phyloP scores from a whole-genome alignment of 2,329 filamentous ascomycete species.

The Pyrenochaeta sp. region DNA sequence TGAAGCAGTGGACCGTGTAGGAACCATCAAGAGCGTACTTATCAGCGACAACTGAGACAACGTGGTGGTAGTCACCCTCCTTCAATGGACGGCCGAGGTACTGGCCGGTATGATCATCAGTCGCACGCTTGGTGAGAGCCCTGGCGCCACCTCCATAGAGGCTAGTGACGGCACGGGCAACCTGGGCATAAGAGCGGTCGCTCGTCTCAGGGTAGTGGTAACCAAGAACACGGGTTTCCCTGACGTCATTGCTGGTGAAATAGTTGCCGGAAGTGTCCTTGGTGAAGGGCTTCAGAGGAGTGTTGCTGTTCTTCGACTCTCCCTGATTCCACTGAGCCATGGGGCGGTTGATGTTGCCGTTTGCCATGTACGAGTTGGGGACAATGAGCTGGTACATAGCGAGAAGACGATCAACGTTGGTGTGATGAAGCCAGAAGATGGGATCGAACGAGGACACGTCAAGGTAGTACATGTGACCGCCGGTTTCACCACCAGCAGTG shows the following conservation, averaged over 20 bases:
- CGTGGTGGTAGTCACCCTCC: slow-evolving; percentile 47
- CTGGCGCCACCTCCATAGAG: slow-evolving; percentile 54
- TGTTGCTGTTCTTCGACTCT: slow-evolving; percentile 60
- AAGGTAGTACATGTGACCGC: slow-evolving; percentile 78
- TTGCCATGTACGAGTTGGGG: slow-evolving; percentile 72
- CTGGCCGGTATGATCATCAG: slow-evolving; percentile 23
- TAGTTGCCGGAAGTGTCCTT: slow-evolving; percentile 57
- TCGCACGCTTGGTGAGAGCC: slow-evolving; percentile 32
- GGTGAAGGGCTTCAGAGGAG: slow-evolving; percentile 53
- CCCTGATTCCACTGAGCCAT: slow-evolving; percentile 54
- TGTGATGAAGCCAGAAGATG: slow-evolving; percentile 57
- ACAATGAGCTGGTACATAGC: slow-evolving; percentile 81
- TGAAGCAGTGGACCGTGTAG: slow-evolving; percentile 48
- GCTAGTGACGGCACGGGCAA: slow-evolving; percentile 36
- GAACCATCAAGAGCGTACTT: slow-evolving; percentile 47
- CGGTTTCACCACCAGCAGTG: slow-evolving; percentile 53
- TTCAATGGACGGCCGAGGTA: slow-evolving; percentile 44
- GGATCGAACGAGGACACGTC: slow-evolving; percentile 81
- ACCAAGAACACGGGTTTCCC: slow-evolving; percentile 52
- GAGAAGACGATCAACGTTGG: slow-evolving; percentile 60
- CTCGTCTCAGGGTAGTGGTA: slow-evolving; percentile 50
- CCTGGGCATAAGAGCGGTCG: slow-evolving; percentile 27
- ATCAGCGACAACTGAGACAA: slow-evolving; percentile 43
- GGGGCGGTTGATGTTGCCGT: slow-evolving; percentile 36
- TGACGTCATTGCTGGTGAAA: slow-evolving; percentile 43